Evolutionary conservation across 1,284 basidiomycete species (phyloP).

Genomic region (Taiwanofungus camphoratus): DNA sequence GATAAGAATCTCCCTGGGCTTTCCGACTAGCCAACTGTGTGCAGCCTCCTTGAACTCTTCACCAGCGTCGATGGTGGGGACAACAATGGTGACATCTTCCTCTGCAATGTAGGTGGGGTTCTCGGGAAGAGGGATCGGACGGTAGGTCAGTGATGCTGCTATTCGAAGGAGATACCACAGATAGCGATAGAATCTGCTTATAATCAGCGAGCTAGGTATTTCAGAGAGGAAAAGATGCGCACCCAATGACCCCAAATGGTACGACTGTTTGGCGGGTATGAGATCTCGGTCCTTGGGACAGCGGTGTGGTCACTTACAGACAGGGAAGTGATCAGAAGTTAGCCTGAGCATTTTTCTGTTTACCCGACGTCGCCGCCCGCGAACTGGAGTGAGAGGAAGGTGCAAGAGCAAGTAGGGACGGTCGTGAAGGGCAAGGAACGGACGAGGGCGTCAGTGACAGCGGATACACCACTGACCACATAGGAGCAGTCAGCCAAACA

Average conservation of each 20-base stretch:
- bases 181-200: conserved; percentile 76
- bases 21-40: conserved; percentile 83
- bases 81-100: conserved; percentile 93
- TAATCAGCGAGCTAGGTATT: conserved; percentile 9
- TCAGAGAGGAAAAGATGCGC: conserved; percentile 23
- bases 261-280: conserved; percentile 55
- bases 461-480: too few relatives aligned
- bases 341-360: conserved; percentile 38
- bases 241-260: conserved; percentile 90
- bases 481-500: too few relatives aligned
- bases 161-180: conserved; percentile 86
- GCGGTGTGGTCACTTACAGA: conserved; percentile 29
- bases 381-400: too few relatives aligned
- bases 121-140: conserved; percentile 80
- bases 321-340: conserved; percentile 36
- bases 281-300: conserved; percentile 6
- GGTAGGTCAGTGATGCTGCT: conserved; percentile 69
- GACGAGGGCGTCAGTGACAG: too few relatives aligned
- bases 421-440: too few relatives aligned
- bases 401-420: too few relatives aligned
- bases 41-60: conserved; percentile 93
- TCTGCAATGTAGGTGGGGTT: conserved; percentile 84
- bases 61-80: conserved; percentile 91
- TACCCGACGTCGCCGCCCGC: too few relatives aligned
- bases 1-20: conserved; percentile 90